Evolutionary conservation across 768 basidiomycete species (phyloP).

Genomic region (Kwoniella dejecticola): DNA sequence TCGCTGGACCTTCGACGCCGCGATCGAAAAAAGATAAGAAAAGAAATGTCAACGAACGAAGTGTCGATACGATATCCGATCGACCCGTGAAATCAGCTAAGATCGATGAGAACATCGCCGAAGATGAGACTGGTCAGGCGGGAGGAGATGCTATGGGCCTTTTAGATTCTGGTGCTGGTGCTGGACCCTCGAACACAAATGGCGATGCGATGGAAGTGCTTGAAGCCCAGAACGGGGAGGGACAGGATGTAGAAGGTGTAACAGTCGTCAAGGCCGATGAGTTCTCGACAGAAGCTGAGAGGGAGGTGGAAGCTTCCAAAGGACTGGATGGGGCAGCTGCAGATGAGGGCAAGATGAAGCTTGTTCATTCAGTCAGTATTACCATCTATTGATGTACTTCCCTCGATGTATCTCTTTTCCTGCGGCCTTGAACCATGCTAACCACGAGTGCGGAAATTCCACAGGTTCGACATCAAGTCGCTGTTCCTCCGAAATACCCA

Average conservation of each 20-base stretch:
- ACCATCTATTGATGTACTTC: neutral
- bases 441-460: too few relatives aligned
- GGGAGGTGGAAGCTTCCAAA: constrained; percentile 84
- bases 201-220: constrained; percentile 21
- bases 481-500: constrained; percentile 85
- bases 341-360: constrained; percentile 55
- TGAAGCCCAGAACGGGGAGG: constrained; percentile 14
- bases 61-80: constrained; percentile 13
- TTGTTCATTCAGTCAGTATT: constrained; percentile 54
- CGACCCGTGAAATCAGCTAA: constrained; percentile 28
- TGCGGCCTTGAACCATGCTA: too few relatives aligned
- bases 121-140: constrained; percentile 10
- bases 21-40: constrained; percentile 21
- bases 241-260: constrained; percentile 46
- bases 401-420: neutral
- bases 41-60: constrained; percentile 19
- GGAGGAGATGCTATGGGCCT: constrained; percentile 31
- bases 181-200: neutral
- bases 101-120: constrained; percentile 37
- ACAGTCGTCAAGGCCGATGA: constrained; percentile 85
- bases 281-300: constrained; percentile 89
- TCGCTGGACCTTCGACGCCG: constrained; percentile 25
- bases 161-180: constrained; percentile 14
- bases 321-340: constrained; percentile 69
- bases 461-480: constrained; percentile 62